phyloP scores from a whole-genome alignment of 805 yeast species.

The Zygoascus bituminiphila region DNA sequence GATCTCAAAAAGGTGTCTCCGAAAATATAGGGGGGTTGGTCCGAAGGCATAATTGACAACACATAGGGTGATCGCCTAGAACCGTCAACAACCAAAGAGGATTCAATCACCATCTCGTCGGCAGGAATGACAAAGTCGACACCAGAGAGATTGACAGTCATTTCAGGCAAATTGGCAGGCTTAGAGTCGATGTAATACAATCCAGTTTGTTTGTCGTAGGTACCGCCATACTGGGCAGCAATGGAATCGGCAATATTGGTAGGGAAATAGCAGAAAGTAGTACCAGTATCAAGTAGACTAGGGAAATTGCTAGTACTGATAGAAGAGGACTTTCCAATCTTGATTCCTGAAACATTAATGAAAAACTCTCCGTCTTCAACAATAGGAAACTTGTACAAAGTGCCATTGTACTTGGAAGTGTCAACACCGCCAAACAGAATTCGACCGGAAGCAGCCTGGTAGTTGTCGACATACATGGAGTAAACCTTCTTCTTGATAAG shows the following conservation, averaged over 20 bases:
- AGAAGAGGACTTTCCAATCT: slow-evolving; percentile 7
- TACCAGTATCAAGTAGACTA: slow-evolving; percentile 16
- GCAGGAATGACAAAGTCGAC: slow-evolving; percentile 20
- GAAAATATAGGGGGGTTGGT: slow-evolving; percentile 30
- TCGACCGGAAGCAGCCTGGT: slow-evolving; percentile 28
- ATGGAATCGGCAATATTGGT: slow-evolving; percentile 3
- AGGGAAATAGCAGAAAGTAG: slow-evolving; percentile 17
- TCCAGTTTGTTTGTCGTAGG: slow-evolving; percentile 3
- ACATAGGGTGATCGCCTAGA: slow-evolving; percentile 2
- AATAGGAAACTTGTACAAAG: slow-evolving; percentile 24
- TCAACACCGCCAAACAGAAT: slow-evolving; percentile 18
- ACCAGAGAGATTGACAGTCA: slow-evolving; percentile 20
- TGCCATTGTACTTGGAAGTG: slow-evolving; percentile 10
- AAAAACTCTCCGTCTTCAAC: slow-evolving; percentile 13
- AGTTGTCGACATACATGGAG: slow-evolving; percentile 37
- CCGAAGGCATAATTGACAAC: slow-evolving; percentile 7
- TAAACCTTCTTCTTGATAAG: slow-evolving; percentile 35
- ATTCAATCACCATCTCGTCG: slow-evolving; percentile 11
- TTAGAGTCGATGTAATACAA: slow-evolving; percentile 3
- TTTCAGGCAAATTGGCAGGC: not conserved
- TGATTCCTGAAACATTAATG: slow-evolving; percentile 5
- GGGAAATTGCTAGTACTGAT: slow-evolving; percentile 4
- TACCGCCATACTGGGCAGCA: slow-evolving; percentile 4
- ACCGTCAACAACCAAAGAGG: not conserved
- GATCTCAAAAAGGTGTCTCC: slow-evolving; percentile 62